Percentiles rank a stretch among this genome's conserved stretches.
These are phyloP conservation scores for Mucor racemosus DNA, from an alignment of 371 early-diverging fungal genomes.

Conservation along the genomic window DNA sequence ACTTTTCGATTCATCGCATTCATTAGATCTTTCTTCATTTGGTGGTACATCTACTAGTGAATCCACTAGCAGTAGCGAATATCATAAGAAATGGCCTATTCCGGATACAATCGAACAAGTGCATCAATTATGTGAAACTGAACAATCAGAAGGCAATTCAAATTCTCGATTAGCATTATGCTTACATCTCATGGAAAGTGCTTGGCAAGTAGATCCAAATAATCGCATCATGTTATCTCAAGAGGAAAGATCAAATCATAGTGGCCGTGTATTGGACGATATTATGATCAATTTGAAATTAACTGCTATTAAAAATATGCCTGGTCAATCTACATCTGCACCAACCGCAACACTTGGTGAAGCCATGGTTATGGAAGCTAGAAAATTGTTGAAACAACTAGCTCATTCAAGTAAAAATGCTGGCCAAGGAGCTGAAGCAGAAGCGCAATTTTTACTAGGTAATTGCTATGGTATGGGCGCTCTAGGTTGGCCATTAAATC, in stretches of 20 bases:
- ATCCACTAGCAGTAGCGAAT: slow-evolving; percentile 9
- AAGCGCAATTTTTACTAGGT: slow-evolving; percentile 91
- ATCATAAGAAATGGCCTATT: slow-evolving; percentile 27
- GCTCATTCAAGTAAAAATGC: slow-evolving; percentile 63
- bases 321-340: not conserved
- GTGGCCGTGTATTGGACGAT: not conserved
- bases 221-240: slow-evolving; percentile 6
- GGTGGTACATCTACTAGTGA: not conserved
- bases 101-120: slow-evolving; percentile 34
- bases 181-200: slow-evolving; percentile 28
- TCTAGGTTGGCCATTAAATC: slow-evolving; percentile 77
- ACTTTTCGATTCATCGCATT: not conserved
- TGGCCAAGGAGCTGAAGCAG: slow-evolving; percentile 71
- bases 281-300: slow-evolving; percentile 6
- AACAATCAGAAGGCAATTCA: slow-evolving; percentile 18
- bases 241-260: not conserved
- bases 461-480: slow-evolving; percentile 85
- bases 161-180: slow-evolving; percentile 26
- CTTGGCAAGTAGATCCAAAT: slow-evolving; percentile 21
- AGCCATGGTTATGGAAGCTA: slow-evolving; percentile 64
- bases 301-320: not conserved
- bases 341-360: slow-evolving; percentile 46
- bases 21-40: not conserved
- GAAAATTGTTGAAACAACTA: slow-evolving; percentile 73
- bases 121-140: slow-evolving; percentile 24